Evolutionary conservation across 2,329 filamentous ascomycete species (phyloP).

Genomic region (Akanthomyces muscarius): DNA sequence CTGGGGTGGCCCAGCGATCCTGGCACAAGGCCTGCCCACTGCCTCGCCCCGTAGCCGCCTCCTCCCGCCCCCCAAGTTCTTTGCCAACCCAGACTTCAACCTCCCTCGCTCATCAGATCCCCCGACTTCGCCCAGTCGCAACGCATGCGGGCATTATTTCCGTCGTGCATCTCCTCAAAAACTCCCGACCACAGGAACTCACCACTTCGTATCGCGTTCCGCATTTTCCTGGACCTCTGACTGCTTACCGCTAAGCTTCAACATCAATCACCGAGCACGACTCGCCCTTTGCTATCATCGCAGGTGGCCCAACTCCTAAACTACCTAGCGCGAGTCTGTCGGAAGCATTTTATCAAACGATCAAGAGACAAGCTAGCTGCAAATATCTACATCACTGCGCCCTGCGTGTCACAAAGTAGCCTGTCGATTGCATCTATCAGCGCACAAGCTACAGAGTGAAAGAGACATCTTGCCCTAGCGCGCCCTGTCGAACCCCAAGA

Average conservation of each 20-base stretch:
- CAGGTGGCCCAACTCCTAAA: not conserved
- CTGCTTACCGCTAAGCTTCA: slow-evolving; percentile 1
- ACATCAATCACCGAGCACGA: not conserved
- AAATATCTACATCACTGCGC: not conserved
- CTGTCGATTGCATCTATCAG: not conserved
- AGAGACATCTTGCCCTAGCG: not conserved
- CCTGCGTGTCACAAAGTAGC: not conserved
- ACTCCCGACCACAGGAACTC: not conserved
- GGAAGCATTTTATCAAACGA: not conserved
- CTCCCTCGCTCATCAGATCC: slow-evolving; percentile 12
- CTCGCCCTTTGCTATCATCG: not conserved
- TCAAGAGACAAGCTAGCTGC: not conserved
- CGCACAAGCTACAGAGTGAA: not conserved
- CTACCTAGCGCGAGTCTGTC: no score
- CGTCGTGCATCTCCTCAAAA: not conserved
- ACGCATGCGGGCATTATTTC: not conserved
- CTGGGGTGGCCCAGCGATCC: slow-evolving; percentile 9
- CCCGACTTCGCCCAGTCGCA: not conserved
- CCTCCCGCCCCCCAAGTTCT: slow-evolving; percentile 14
- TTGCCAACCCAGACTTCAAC: slow-evolving; percentile 10
- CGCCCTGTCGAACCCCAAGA: not conserved
- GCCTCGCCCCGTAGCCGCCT: slow-evolving; percentile 10
- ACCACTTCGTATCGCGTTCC: not conserved
- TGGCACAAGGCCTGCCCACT: not conserved
- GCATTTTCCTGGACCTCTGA: not conserved